Percentiles rank a stretch among this genome's conserved stretches.
Conservation (phyloP, 768 basidiomycete genomes). For the Tricholoma matsutake region DNA sequence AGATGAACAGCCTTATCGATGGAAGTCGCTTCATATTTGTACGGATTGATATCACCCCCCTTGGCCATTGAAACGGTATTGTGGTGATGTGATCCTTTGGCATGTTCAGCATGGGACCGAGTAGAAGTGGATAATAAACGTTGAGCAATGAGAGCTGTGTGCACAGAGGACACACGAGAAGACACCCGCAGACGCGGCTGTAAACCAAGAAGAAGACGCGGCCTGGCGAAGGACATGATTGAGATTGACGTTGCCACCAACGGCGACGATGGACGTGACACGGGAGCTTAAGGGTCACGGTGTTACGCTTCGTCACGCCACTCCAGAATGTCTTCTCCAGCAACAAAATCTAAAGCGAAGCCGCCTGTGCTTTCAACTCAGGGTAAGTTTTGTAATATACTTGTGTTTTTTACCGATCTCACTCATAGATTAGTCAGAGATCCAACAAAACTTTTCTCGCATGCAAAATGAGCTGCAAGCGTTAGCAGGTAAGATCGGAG, state of each 20-base stretch:
- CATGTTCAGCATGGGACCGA: conserved; percentile 36
- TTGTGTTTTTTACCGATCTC: conserved; percentile 9
- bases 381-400: conserved; percentile 45
- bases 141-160: conserved; percentile 39
- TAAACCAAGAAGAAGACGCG: conserved; percentile 49
- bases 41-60: conserved; percentile 60
- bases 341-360: conserved; percentile 59
- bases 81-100: conserved; percentile 23
- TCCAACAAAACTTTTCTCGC: conserved; percentile 77
- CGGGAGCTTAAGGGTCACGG: conserved; percentile 36
- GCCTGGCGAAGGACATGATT: conserved; percentile 57
- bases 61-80: conserved; percentile 38
- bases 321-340: conserved; percentile 40
- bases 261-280: conserved; percentile 29
- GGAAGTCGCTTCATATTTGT: conserved; percentile 80
- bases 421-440: conserved; percentile 62
- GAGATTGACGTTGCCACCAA: conserved; percentile 39
- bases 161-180: conserved; percentile 27
- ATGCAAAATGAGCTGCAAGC: conserved; percentile 87
- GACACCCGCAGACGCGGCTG: conserved; percentile 41
- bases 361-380: conserved; percentile 59
- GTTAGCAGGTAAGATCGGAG: conserved; percentile 92
- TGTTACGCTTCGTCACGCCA: conserved; percentile 29
- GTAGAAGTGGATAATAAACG: conserved; percentile 51
- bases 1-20: conserved; percentile 94